A percentile compares a stretch with the other conserved stretches of the same genome.
These are phyloP conservation scores for Zea mays DNA, from an alignment of 176 grass and related monocot genomes.

Conservation along the genomic window Zm-B73-REFERENCE-NAM-5.0 NC_050097.1:23710501-23711000, in stretches of 20 bases:
- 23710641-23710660: not conserved
- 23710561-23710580: not conserved
- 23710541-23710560: not conserved
- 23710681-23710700: not conserved
- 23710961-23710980: not conserved
- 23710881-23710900: too few species aligned
- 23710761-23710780: too few species aligned
- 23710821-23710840: too few species aligned
- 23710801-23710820: too few species aligned
- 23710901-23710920: not conserved
- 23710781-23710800: too few species aligned
- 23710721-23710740: too few species aligned
- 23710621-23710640: not conserved
- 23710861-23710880: too few species aligned
- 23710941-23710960: not conserved
- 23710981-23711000: not conserved
- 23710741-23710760: too few species aligned
- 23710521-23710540: constrained; percentile 10
- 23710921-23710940: not conserved
- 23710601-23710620: not conserved
- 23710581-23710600: not conserved
- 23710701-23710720: too few species aligned
- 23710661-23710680: not conserved
- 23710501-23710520: not conserved
- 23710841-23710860: too few species aligned